Percentiles rank a stretch among this genome's conserved stretches.
These are phyloP conservation scores for Neurospora hispaniola DNA, from an alignment of 495 filamentous ascomycete species.

Conservation along the genomic window DNA sequence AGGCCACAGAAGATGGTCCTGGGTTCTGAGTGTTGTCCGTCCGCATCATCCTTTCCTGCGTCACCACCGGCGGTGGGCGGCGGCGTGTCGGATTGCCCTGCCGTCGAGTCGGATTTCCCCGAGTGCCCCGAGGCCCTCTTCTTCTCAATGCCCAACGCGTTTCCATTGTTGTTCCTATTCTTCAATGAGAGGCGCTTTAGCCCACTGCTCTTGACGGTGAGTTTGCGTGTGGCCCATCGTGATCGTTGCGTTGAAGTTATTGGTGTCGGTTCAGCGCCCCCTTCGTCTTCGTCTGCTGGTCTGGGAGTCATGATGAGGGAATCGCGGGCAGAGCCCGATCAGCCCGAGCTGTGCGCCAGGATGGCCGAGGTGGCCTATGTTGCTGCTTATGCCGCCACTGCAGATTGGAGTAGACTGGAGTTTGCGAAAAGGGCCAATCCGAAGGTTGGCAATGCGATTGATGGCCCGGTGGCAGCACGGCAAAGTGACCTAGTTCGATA, in stretches of 20 bases:
- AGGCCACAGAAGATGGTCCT: constrained; percentile 72
- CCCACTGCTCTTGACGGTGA: constrained; percentile 58
- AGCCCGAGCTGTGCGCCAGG: constrained; percentile 35
- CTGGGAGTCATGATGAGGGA: constrained; percentile 31
- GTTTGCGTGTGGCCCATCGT: constrained; percentile 89
- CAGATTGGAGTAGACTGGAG: neutral
- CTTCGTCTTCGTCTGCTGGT: constrained; percentile 29
- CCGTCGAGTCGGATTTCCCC: constrained; percentile 30
- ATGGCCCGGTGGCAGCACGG: neutral
- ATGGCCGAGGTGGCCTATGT: constrained; percentile 26
- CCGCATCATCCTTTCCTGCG: constrained; percentile 25
- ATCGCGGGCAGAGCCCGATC: constrained; percentile 43
- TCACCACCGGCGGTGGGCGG: constrained; percentile 27
- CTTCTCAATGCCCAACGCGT: constrained; percentile 51
- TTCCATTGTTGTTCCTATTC: constrained; percentile 59
- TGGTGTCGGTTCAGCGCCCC: constrained; percentile 22
- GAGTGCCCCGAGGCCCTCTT: constrained; percentile 58
- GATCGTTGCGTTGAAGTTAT: constrained; percentile 50
- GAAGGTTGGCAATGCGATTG: neutral
- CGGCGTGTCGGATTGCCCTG: constrained; percentile 29
- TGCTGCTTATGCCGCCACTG: constrained; percentile 15
- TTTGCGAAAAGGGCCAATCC: neutral
- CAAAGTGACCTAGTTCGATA: neutral
- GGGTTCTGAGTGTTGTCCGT: constrained; percentile 10
- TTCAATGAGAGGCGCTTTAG: constrained; percentile 79